These are phyloP conservation scores for Rosa multiflora DNA, from an alignment of 306 rosid genomes.

Conservation along the genomic window DNA sequence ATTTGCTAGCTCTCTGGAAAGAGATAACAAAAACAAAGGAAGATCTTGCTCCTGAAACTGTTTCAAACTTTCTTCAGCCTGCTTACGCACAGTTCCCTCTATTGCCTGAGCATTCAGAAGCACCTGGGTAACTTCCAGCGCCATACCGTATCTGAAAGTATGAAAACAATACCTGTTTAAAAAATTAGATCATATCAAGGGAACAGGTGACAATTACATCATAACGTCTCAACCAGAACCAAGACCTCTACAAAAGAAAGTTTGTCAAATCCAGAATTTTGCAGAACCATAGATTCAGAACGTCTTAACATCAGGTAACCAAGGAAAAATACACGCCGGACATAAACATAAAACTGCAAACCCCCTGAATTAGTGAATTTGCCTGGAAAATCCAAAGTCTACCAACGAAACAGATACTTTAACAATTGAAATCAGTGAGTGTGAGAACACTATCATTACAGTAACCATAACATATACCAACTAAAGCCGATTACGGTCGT, in stretches of 20 bases:
- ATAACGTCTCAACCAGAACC: background rate
- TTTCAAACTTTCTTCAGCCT: conserved; percentile 76
- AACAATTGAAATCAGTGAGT: background rate
- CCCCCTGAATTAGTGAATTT: background rate
- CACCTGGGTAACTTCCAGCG: conserved; percentile 83
- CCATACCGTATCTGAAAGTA: conserved; percentile 34
- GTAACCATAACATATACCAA: background rate
- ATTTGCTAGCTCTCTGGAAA: conserved; percentile 71
- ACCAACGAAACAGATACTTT: background rate
- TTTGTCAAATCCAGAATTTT: background rate
- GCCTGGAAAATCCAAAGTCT: background rate
- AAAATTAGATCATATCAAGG: background rate
- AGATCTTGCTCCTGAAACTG: conserved; percentile 96
- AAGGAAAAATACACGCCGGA: background rate
- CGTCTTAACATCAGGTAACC: background rate
- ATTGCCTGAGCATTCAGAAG: conserved; percentile 86
- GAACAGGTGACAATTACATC: background rate
- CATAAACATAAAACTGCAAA: background rate
- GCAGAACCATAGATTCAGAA: background rate
- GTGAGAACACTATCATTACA: background rate
- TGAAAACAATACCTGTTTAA: background rate
- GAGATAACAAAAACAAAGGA: conserved; percentile 73
- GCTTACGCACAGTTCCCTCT: conserved; percentile 72
- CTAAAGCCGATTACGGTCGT: background rate
- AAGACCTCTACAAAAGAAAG: background rate